phyloP scores from a whole-genome alignment of 179 eudicot species.

The Silene vulgaris region DNA sequence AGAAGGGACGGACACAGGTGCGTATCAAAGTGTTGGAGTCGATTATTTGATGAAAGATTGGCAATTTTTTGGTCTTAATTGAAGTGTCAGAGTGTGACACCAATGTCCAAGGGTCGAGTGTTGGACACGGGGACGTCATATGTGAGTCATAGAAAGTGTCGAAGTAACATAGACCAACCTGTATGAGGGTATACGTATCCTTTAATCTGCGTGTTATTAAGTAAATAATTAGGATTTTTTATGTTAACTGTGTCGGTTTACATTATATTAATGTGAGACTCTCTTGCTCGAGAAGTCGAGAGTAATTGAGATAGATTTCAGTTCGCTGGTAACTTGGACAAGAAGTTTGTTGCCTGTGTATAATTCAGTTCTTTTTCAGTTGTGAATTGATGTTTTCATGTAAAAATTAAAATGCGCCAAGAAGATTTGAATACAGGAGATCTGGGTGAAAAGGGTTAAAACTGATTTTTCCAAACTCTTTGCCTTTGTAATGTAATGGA shows the following conservation, averaged over 20 bases:
- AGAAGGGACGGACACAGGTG: background rate
- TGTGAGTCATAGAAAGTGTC: too few relatives aligned
- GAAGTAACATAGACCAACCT: background rate
- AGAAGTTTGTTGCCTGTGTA: background rate
- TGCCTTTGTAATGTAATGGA: background rate
- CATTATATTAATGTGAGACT: background rate
- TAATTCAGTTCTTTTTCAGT: background rate
- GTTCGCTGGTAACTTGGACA: background rate
- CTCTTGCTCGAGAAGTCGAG: background rate
- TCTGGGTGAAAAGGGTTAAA: background rate
- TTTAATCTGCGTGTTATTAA: background rate
- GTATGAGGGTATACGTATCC: background rate
- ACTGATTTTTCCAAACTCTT: background rate
- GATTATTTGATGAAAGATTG: too few relatives aligned
- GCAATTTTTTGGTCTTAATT: too few relatives aligned
- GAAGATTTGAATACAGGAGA: background rate
- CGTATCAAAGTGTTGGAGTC: too few relatives aligned
- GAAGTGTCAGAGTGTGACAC: too few relatives aligned
- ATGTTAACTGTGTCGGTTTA: background rate
- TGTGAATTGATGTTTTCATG: background rate
- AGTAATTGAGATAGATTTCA: background rate
- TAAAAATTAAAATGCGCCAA: background rate
- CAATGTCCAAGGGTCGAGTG: too few relatives aligned
- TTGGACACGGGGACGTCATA: too few relatives aligned
- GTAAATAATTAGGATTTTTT: background rate